phyloP scores from a whole-genome alignment of 73 alveolate species.

The Uronychia binucleata region DNA sequence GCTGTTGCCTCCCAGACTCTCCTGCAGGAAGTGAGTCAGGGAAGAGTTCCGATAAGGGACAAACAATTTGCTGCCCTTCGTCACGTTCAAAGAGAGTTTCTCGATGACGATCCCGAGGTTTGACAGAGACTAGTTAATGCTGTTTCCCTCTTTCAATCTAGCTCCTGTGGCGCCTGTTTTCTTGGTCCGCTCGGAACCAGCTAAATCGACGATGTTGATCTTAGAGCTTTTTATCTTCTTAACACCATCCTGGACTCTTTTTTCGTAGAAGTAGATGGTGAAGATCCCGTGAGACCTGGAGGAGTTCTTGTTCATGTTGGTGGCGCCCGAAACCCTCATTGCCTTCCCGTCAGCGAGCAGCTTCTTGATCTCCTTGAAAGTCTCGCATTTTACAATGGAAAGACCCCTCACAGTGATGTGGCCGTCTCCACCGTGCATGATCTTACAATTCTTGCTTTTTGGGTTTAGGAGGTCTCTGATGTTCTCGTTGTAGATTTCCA shows the following conservation, averaged over 20 bases:
- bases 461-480: constrained; percentile 84
- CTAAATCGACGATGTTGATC: constrained; percentile 97
- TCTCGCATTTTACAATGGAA: background rate
- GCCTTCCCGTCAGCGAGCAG: constrained; percentile 88
- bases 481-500: constrained; percentile 95
- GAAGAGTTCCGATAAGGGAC: constrained; percentile 73
- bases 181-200: constrained; percentile 97
- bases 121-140: constrained; percentile 76
- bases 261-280: constrained; percentile 80
- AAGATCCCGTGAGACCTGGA: constrained; percentile 95
- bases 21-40: constrained; percentile 59
- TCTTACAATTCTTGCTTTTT: background rate
- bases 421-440: background rate
- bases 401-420: constrained; percentile 14
- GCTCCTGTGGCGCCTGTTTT: constrained; percentile 96
- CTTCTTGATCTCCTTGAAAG: constrained; percentile 40
- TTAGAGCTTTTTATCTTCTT: constrained; percentile 83
- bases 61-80: constrained; percentile 68
- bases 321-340: constrained; percentile 89
- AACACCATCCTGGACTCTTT: constrained; percentile 74
- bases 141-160: constrained; percentile 95
- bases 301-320: constrained; percentile 91
- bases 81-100: constrained; percentile 39
- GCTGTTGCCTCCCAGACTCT: constrained; percentile 65
- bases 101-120: constrained; percentile 70